phyloP scores from a whole-genome alignment of 176 grass and related monocot genomes.

The Phyllostachys edulis region DNA sequence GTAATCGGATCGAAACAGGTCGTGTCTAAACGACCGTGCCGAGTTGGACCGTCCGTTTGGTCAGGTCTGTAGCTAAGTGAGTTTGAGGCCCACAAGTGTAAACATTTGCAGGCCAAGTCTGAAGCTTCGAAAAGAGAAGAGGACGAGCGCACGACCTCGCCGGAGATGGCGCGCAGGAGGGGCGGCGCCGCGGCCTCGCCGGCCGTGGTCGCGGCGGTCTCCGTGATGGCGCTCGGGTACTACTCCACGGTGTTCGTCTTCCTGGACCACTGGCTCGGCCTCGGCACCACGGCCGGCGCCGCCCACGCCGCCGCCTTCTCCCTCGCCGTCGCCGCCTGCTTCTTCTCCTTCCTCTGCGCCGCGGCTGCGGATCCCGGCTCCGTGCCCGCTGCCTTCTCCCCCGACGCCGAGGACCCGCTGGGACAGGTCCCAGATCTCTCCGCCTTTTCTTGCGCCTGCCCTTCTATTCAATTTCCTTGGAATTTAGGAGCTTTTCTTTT shows the following conservation, averaged over 20 bases:
- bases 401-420: conserved; percentile 66
- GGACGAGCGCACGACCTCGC: background rate
- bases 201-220: conserved; percentile 42
- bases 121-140: background rate
- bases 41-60: no score
- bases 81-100: no score
- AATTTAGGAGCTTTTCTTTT: background rate
- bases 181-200: conserved; percentile 38
- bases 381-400: conserved; percentile 52
- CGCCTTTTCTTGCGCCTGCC: background rate
- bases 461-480: background rate
- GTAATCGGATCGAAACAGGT: no score
- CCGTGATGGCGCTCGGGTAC: conserved; percentile 55
- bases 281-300: conserved; percentile 51
- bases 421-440: conserved; percentile 44
- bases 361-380: conserved; percentile 59
- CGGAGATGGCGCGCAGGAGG: conserved; percentile 57
- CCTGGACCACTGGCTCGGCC: conserved; percentile 71
- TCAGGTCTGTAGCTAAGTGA: no score
- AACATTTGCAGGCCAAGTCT: no score
- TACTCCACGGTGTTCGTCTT: conserved; percentile 78
- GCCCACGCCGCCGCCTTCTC: conserved; percentile 58
- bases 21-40: no score
- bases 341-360: conserved; percentile 70
- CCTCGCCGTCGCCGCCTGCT: conserved; percentile 54